Evolutionary conservation across 768 basidiomycete genomes (phyloP), one percentile per base, ranked within the genome.

Genomic region (Tephrocybe sp.): DNA sequence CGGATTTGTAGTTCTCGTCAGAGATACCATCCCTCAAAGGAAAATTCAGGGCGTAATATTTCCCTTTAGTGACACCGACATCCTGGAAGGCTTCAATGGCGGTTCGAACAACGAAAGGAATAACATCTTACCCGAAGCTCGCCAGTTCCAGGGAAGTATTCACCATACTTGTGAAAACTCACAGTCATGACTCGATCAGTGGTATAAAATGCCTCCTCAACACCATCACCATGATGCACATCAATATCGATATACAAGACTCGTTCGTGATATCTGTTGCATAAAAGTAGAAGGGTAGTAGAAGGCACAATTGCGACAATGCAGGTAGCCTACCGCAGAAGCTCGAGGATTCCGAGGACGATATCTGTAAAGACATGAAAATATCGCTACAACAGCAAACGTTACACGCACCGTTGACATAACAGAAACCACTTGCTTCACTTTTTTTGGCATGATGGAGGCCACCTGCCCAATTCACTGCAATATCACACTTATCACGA

Each of bases 121-220:
- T 51, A 46, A 16, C 23, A 30, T 65, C 84, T 58, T 63, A 92
- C 92, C 58, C 95, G 80, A 35, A 97, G 75, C 68, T 97, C 95
- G n/a, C 97, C 97, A 5, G 97, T 99, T 36, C 97, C 97, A 22
- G 97, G 97, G 69, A 99, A 99, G 69, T 89, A 99, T 68, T 99
- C 97, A 31, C 97, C 97, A 57, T 98, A 99, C 68, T 98, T 98
- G 67, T 99, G 97, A 70, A 98, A 97, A 60, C 91, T 94, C 62
- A 86, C 86, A 0, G 96, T 98, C 97, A 98, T 98, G 50, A 99
- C 97, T 39, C 97, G 80, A 65, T 99, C 96, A 17, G 97, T 98
- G 3, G 94, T 95, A 68, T 98, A 99, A 67, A 99, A 99, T 0
- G 97, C 97, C 69, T 99, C 97, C 65, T 99, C 97, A 19, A 99